Base-by-base conservation (phyloP, 768 basidiomycete species). In the Amanita polypyramis region DNA sequence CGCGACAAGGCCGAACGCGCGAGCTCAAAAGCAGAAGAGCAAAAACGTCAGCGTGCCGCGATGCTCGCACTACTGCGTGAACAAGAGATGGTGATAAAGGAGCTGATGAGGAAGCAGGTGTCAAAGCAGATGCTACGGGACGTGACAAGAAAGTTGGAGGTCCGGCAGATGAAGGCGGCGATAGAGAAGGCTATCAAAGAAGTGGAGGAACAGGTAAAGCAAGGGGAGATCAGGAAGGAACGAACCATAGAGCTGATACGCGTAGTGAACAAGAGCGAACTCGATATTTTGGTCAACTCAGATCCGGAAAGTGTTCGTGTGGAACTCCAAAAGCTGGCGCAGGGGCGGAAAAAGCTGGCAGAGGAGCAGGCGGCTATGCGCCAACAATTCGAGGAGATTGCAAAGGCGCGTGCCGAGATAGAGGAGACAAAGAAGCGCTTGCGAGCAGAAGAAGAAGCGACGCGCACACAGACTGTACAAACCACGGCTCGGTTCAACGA, bases 1-100 rank as follows among this genome's bases (percentile, higher is more conserved):
- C 46, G 46, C 15, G 46, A 47, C 37, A 47, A 36, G 15, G 46
- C 46, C 9, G 46, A 47, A 4, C 37, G 46, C 17, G 46, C 46
- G 30, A n/a, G 36, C 7, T 10, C 7, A 7, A 7, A 1, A 14
- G 36, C 37, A 4, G n/a, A 36, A 17, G 46, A 39, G 21, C 29
- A 32, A 15, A 39, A 30, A 8, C 35, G 23, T 8, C 14, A 20
- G 14, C 35, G 37, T 17, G 46, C 38, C 37, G 46, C 38, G 46
- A 47, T 14, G 25, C 46, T 49, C n/a, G 47, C 40, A 9, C 27
- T 35, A 19, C 39, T 42, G 19, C 23, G 20, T 9, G 32, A 42
- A 12, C 39, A 41, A 25, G 47, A 49, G 39, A 38, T 23, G 32
- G 20, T 20, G 30, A 32, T 29, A 39, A 49, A 39, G 27, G 21